These are phyloP conservation scores for Alternaria novae-zelandiae DNA, from an alignment of 2,329 filamentous ascomycete species.

Conservation along the genomic window DNA sequence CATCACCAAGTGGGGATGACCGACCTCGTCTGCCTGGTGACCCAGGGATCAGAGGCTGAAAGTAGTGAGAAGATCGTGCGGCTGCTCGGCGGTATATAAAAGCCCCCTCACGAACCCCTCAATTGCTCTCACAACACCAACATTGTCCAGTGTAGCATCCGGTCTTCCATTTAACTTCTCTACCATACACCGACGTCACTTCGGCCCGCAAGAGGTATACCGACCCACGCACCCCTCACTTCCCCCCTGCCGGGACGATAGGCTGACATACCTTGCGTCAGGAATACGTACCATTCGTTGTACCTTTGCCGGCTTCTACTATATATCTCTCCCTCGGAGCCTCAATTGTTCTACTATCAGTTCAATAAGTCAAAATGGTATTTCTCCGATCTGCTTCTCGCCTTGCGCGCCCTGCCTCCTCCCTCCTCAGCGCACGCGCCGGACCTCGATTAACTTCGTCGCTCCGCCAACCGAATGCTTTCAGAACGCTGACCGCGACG, in stretches of 20 bases:
- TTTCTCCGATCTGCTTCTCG: constrained; percentile 68
- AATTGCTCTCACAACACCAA: constrained; percentile 22
- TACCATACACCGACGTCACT: constrained; percentile 27
- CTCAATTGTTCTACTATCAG: constrained; percentile 22
- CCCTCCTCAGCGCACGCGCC: constrained; percentile 56
- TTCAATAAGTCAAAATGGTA: constrained; percentile 57
- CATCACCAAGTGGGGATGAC: constrained; percentile 44
- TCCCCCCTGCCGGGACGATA: constrained; percentile 11
- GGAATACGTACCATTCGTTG: constrained; percentile 28
- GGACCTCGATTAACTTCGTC: constrained; percentile 52
- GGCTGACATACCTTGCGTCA: constrained; percentile 37
- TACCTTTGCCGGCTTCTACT: constrained; percentile 22
- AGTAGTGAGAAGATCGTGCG: constrained; percentile 20
- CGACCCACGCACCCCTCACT: constrained; percentile 27
- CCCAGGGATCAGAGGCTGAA: constrained; percentile 26
- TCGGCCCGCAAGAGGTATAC: constrained; percentile 35
- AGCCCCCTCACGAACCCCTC: constrained; percentile 32
- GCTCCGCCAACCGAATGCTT: constrained; percentile 56
- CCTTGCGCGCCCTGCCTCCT: constrained; percentile 62
- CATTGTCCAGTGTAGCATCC: constrained; percentile 21
- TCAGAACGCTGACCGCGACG: constrained; percentile 69
- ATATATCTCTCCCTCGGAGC: constrained; percentile 31
- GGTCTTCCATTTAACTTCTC: constrained; percentile 11
- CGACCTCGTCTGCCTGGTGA: constrained; percentile 27
- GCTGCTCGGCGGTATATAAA: constrained; percentile 37